Evolutionary conservation across 2,329 filamentous ascomycete genomes (phyloP).

Genomic region (Helminthosporium solani): DNA sequence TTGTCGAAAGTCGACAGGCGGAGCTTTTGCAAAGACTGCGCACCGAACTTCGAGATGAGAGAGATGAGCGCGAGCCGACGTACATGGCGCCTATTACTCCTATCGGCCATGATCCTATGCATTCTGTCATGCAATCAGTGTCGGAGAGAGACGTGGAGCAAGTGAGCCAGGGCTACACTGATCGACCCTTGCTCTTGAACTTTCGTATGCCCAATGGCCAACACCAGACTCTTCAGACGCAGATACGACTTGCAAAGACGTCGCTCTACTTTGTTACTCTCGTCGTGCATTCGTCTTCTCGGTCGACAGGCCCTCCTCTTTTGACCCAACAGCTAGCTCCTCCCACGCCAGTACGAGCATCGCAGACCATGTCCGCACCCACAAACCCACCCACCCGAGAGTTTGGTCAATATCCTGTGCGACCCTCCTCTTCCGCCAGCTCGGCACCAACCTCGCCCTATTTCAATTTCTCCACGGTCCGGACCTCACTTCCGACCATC

Average conservation of each 20-base stretch:
- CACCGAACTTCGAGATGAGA: constrained; percentile 48
- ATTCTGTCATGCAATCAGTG: constrained; percentile 42
- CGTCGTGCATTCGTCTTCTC: constrained; percentile 34
- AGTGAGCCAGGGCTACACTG: constrained; percentile 46
- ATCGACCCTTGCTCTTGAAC: constrained; percentile 44
- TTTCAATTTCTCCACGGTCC: constrained; percentile 36
- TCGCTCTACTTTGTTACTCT: constrained; percentile 50
- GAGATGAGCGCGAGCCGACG: constrained; percentile 50
- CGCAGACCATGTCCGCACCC: constrained; percentile 33
- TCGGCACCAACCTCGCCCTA: constrained; percentile 39
- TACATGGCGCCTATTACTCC: constrained; percentile 53
- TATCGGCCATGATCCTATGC: constrained; percentile 46
- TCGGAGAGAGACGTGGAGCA: constrained; percentile 47
- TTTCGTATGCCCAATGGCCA: constrained; percentile 39
- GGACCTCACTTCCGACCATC: constrained; percentile 37
- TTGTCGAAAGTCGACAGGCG: constrained; percentile 45
- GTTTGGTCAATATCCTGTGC: constrained; percentile 28
- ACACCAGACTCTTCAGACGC: constrained; percentile 38
- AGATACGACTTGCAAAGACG: constrained; percentile 45
- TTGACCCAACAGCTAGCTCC: constrained; percentile 37
- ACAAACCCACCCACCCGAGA: constrained; percentile 26
- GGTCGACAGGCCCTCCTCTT: constrained; percentile 30
- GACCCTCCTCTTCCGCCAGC: constrained; percentile 34
- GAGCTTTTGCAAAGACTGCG: constrained; percentile 48
- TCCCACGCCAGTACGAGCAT: constrained; percentile 28